phyloP scores from a whole-genome alignment of 768 basidiomycete genomes.

The Tylopilus balloui region DNA sequence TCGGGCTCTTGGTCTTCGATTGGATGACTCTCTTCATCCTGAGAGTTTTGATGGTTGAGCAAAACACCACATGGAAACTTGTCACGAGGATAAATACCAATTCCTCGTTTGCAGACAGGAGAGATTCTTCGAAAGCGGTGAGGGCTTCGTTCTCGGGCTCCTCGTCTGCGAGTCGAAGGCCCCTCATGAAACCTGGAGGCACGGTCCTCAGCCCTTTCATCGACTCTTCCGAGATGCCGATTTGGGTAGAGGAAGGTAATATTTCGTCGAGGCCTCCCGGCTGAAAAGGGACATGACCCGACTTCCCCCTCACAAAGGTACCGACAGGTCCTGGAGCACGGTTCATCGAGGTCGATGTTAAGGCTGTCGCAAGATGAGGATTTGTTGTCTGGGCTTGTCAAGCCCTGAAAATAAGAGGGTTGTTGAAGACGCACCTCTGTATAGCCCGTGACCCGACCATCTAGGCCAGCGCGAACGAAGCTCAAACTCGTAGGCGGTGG shows the following conservation, averaged over 20 bases:
- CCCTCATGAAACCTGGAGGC: conserved; percentile 80
- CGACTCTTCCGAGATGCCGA: conserved; percentile 36
- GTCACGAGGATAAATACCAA: conserved; percentile 10
- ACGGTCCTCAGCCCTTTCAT: conserved; percentile 52
- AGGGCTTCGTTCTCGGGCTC: conserved; percentile 45
- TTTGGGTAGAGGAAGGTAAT: conserved; percentile 30
- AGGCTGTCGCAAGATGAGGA: conserved; percentile 55
- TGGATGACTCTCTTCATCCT: conserved; percentile 21
- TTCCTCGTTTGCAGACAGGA: conserved; percentile 8
- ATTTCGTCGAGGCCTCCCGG: conserved; percentile 87
- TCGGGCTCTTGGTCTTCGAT: conserved; percentile 24
- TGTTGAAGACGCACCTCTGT: conserved; percentile 51
- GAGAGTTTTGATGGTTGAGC: conserved; percentile 23
- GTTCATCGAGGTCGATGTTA: conserved; percentile 81
- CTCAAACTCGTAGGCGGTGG: conserved; percentile 70
- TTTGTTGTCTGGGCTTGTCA: conserved; percentile 45
- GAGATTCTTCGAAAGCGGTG: conserved; percentile 24
- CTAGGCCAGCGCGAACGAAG: conserved; percentile 74
- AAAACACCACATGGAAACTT: conserved; percentile 5
- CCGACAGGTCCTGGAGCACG: conserved; percentile 76
- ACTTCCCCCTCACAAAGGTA: conserved; percentile 91
- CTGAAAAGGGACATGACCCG: conserved; percentile 88
- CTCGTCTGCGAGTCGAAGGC: conserved; percentile 66
- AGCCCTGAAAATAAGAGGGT: not conserved
- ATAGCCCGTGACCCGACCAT: conserved; percentile 78